These are phyloP conservation scores for Celoporthe dispersa DNA, from an alignment of 2,329 filamentous ascomycete species.

Conservation along the genomic window DNA sequence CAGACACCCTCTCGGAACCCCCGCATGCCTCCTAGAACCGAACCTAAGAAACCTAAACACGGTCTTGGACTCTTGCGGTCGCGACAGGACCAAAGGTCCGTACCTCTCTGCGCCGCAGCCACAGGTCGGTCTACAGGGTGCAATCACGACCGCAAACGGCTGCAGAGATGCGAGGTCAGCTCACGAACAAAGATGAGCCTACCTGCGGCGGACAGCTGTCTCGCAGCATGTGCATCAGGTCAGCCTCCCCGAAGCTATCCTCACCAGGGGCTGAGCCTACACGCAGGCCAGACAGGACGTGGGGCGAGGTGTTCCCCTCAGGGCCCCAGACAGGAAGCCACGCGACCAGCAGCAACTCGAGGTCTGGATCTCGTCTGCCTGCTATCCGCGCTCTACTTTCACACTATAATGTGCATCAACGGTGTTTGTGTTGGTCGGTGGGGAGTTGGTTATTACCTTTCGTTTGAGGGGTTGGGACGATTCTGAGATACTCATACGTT, in stretches of 20 bases:
- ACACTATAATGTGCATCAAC: slow-evolving; percentile 1
- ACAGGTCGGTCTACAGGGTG: neutral
- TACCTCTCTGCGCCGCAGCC: neutral
- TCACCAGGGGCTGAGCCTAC: neutral
- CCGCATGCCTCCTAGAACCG: slow-evolving; percentile 36
- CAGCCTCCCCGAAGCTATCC: neutral
- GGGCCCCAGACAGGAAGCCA: neutral
- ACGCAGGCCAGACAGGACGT: neutral
- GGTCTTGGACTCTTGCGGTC: neutral
- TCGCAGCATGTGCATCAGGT: neutral
- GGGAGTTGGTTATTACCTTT: neutral
- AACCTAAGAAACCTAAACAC: neutral
- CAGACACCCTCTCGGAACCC: slow-evolving; percentile 60
- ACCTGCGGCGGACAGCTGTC: neutral
- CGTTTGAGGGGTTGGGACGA: neutral
- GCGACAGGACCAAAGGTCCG: neutral
- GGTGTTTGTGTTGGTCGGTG: neutral
- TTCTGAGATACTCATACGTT: neutral
- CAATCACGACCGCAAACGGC: neutral
- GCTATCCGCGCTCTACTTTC: neutral
- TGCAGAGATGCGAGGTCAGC: neutral
- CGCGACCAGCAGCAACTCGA: neutral
- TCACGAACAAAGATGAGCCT: neutral
- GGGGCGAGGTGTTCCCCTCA: neutral
- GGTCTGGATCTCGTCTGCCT: neutral